Conservation (phyloP, 2,329 filamentous ascomycete genomes). For the Xylariaceae sp. region DNA sequence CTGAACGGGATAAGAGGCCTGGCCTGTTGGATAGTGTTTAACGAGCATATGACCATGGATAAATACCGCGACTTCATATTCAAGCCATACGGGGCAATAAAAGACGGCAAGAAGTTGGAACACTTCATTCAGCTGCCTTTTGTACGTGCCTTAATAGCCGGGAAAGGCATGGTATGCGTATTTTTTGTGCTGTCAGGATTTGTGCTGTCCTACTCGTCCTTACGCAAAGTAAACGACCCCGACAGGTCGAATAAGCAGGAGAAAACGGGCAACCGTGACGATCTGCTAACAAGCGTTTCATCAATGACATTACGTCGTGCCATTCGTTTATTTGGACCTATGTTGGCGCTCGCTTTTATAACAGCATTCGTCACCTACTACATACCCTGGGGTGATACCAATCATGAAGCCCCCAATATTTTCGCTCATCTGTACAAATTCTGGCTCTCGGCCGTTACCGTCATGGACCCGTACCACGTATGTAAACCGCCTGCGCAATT, state of each 20-base stretch:
- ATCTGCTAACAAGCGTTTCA: conserved; percentile 23
- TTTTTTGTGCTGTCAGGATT: conserved; percentile 28
- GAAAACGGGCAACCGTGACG: conserved; percentile 20
- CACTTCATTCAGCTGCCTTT: conserved; percentile 26
- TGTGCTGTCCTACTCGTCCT: conserved; percentile 25
- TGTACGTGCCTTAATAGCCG: conserved; percentile 20
- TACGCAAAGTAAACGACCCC: conserved; percentile 25
- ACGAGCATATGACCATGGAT: conserved; percentile 27
- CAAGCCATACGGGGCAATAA: conserved; percentile 23
- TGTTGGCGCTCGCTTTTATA: conserved; percentile 26
- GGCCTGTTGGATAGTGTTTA: conserved; percentile 27
- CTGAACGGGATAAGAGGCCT: conserved; percentile 27
- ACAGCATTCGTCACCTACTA: conserved; percentile 27
- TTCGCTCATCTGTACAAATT: conserved; percentile 21
- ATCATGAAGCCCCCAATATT: conserved; percentile 22
- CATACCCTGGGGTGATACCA: conserved; percentile 17
- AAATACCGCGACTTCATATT: conserved; percentile 25
- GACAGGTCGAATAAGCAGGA: conserved; percentile 17
- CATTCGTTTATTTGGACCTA: conserved; percentile 27
- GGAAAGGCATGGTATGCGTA: conserved; percentile 28
- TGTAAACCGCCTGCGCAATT: conserved; percentile 11
- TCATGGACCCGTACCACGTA: conserved; percentile 28
- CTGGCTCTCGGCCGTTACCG: conserved; percentile 24
- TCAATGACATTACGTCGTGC: conserved; percentile 27
- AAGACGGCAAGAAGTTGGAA: conserved; percentile 20